These are phyloP conservation scores for Fraxinus ornus DNA, from an alignment of 305 asterid species.

Conservation along the genomic window DNA sequence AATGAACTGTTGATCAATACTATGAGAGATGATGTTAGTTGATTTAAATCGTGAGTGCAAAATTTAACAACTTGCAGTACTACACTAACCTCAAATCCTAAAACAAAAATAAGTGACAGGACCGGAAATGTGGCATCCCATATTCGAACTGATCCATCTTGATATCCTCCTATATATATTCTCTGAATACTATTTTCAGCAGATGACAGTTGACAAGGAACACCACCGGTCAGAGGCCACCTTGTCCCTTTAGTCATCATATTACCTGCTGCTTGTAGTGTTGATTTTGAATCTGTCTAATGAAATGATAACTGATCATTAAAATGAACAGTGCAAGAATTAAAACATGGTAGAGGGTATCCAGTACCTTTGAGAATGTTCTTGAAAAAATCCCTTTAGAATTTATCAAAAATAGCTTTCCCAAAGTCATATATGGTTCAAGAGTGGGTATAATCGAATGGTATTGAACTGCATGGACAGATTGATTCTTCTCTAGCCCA, in stretches of 20 bases:
- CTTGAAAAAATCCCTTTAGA: constrained; percentile 38
- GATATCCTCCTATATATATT: constrained; percentile 85
- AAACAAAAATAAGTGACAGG: constrained; percentile 57
- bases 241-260: constrained; percentile 37
- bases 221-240: constrained; percentile 87
- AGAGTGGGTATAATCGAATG: constrained; percentile 70
- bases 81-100: constrained; percentile 62
- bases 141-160: constrained; percentile 80
- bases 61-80: constrained; percentile 20
- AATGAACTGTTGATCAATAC: constrained; percentile 15
- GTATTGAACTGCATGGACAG: constrained; percentile 49
- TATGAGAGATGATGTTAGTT: constrained; percentile 13
- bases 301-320: constrained; percentile 37
- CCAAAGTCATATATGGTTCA: constrained; percentile 80
- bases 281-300: constrained; percentile 62
- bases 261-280: constrained; percentile 38
- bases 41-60: constrained; percentile 11
- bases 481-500: constrained; percentile 54
- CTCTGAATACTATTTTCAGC: constrained; percentile 55
- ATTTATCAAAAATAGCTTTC: constrained; percentile 45
- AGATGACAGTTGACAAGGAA: constrained; percentile 50
- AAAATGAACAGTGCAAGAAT: constrained; percentile 23
- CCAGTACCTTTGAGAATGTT: constrained; percentile 58
- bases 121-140: constrained; percentile 90
- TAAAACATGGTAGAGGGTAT: constrained; percentile 19